Evolutionary conservation across 345 rosid species (phyloP).

Genomic region (Hibiscus tridactylites): DNA sequence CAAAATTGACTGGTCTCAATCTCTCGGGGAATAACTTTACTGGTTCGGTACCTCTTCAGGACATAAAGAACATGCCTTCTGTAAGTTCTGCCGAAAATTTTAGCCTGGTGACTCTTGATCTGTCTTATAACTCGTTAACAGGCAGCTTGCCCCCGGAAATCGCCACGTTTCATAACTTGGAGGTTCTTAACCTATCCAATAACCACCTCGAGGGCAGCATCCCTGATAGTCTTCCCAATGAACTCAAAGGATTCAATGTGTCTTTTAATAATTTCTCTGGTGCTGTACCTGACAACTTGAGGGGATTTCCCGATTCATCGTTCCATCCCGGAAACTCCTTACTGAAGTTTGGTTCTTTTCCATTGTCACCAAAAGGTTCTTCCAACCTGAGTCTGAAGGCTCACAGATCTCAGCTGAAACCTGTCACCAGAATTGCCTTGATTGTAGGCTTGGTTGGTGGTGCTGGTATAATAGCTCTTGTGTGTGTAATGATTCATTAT

Average conservation of each 20-base stretch:
- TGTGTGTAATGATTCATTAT: conserved; percentile 32
- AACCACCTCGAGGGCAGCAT: conserved; percentile 66
- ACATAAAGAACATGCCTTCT: conserved; percentile 18
- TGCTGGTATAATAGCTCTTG: conserved; percentile 33
- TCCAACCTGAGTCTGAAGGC: conserved; percentile 21
- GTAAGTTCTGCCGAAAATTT: conserved; percentile 26
- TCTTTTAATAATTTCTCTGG: conserved; percentile 83
- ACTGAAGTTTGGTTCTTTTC: conserved; percentile 35
- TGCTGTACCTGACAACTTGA: conserved; percentile 49
- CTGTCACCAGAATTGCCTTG: conserved; percentile 38
- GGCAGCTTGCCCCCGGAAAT: conserved; percentile 47
- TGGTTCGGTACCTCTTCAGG: conserved; percentile 59
- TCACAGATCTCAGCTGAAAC: conserved; percentile 32
- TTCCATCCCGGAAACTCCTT: conserved; percentile 81
- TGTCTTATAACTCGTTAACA: conserved; percentile 61
- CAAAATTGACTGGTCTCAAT: conserved; percentile 49
- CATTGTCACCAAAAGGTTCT: conserved; percentile 29
- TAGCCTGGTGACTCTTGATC: conserved; percentile 56
- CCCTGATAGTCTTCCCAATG: conserved; percentile 53
- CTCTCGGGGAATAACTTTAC: conserved; percentile 66
- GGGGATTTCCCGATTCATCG: conserved; percentile 66
- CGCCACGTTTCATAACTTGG: conserved; percentile 35
- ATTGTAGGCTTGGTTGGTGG: conserved; percentile 55
- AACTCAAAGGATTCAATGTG: conserved; percentile 48
- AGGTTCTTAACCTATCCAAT: conserved; percentile 52